phyloP scores from a whole-genome alignment of 1,139 yeast species.

The Diutina scorzettiae region DNA sequence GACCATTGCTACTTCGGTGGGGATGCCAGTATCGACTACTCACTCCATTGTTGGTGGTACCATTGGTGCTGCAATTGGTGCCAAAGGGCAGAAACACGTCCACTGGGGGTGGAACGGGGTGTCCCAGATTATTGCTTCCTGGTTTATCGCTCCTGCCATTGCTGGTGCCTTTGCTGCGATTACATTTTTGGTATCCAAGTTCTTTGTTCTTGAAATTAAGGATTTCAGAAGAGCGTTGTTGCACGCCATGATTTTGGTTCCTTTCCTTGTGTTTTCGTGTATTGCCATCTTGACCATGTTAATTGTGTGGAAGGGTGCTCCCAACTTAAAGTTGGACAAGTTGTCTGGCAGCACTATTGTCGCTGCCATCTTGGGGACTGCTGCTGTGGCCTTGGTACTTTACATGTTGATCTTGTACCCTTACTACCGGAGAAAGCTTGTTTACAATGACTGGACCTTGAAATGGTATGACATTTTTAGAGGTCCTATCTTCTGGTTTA shows the following conservation, averaged over 20 bases:
- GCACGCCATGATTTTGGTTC: constrained; percentile 48
- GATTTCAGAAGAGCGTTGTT: constrained; percentile 27
- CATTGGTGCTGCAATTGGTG: constrained; percentile 68
- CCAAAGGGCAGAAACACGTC: constrained; percentile 44
- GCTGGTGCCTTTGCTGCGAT: constrained; percentile 55
- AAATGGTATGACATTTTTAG: constrained; percentile 41
- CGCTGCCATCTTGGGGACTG: constrained; percentile 53
- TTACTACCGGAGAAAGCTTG: constrained; percentile 46
- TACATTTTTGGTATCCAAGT: constrained; percentile 49
- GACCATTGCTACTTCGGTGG: constrained; percentile 50
- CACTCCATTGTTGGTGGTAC: constrained; percentile 72
- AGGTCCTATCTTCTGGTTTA: constrained; percentile 51
- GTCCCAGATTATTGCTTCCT: constrained; percentile 62
- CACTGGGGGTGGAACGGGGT: constrained; percentile 74
- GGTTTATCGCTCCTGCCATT: constrained; percentile 71
- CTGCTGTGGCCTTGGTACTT: constrained; percentile 39
- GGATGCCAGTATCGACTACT: constrained; percentile 72
- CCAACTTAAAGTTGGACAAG: constrained; percentile 42
- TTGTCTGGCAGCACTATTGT: constrained; percentile 38
- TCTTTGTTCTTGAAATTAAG: constrained; percentile 47
- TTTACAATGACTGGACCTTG: constrained; percentile 58
- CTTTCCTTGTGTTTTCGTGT: constrained; percentile 48
- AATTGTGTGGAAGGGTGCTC: constrained; percentile 65
- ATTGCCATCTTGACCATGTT: constrained; percentile 52
- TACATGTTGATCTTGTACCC: constrained; percentile 51